These are phyloP conservation scores for Neophaeococcomyces mojaviensis DNA, from an alignment of 2,329 filamentous ascomycete species.

Conservation along the genomic window DNA sequence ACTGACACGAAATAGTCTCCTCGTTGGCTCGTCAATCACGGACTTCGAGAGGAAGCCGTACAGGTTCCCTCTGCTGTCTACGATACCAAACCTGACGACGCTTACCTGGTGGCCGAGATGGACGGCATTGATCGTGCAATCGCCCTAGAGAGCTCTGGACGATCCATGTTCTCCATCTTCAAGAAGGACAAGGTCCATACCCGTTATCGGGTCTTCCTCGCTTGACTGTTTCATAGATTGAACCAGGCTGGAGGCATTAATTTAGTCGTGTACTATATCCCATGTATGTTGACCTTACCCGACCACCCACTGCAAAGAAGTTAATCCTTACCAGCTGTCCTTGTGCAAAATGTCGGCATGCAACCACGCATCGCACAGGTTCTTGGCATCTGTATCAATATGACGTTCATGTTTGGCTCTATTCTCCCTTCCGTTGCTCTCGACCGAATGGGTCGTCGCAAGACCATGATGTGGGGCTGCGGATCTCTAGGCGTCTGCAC, in stretches of 20 bases:
- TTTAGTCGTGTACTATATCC: slow-evolving; percentile 33
- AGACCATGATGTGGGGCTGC: slow-evolving; percentile 33
- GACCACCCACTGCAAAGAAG: not conserved
- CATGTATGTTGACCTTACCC: not conserved
- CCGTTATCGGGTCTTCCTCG: slow-evolving; percentile 39
- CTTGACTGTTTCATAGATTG: slow-evolving; percentile 32
- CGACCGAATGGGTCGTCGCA: slow-evolving; percentile 34
- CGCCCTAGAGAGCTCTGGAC: no score
- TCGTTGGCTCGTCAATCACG: slow-evolving; percentile 37
- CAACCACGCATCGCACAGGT: slow-evolving; percentile 38
- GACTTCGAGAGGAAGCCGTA: slow-evolving; percentile 27
- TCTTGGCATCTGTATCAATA: slow-evolving; percentile 38
- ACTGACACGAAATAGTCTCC: slow-evolving; percentile 36
- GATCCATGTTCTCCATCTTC: no score
- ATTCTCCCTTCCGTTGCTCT: slow-evolving; percentile 42
- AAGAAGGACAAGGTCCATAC: slow-evolving; percentile 38
- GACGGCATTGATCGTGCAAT: slow-evolving; percentile 30
- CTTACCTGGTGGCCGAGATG: slow-evolving; percentile 29
- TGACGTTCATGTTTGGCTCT: slow-evolving; percentile 36
- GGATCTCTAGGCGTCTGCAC: slow-evolving; percentile 32
- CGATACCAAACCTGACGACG: slow-evolving; percentile 26
- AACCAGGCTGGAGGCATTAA: slow-evolving; percentile 47
- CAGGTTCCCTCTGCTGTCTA: slow-evolving; percentile 30
- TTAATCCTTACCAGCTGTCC: slow-evolving; percentile 32
- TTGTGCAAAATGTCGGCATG: slow-evolving; percentile 42